Evolutionary conservation across 108 stramenopile species (phyloP).

Genomic region (Fistulifera pelliculosa): DNA sequence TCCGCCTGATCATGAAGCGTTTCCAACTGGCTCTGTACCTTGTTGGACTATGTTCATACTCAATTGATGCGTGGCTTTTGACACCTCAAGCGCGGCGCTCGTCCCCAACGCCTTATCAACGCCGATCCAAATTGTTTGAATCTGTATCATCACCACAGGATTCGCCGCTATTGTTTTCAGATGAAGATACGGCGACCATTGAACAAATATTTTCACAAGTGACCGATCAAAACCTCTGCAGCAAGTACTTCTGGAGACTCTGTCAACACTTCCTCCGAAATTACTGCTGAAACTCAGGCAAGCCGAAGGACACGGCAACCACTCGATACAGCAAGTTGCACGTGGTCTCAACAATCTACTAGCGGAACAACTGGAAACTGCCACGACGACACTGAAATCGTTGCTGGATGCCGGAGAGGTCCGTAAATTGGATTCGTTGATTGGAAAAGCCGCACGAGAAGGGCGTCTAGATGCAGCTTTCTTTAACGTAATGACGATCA

Average conservation of each 20-base stretch:
- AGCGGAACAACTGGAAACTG: constrained; percentile 40
- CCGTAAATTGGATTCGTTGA: constrained; percentile 69
- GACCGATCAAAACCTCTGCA: constrained; percentile 8
- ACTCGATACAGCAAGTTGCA: constrained; percentile 23
- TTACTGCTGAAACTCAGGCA: constrained; percentile 35
- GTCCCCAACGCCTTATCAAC: too few species aligned
- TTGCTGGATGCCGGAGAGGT: constrained; percentile 71
- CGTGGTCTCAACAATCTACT: constrained; percentile 38
- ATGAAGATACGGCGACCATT: constrained; percentile 1
- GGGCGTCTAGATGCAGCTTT: constrained; percentile 75
- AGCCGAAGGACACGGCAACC: constrained; percentile 8
- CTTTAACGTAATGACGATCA: constrained; percentile 70
- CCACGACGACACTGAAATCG: constrained; percentile 37
- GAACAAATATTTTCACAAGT: not conserved
- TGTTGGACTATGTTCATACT: too few species aligned
- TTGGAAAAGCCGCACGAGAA: constrained; percentile 64
- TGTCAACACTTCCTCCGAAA: constrained; percentile 25
- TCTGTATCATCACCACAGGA: too few species aligned
- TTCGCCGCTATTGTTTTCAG: not conserved
- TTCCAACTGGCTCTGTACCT: too few species aligned
- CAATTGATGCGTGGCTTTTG: too few species aligned
- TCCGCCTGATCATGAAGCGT: too few species aligned
- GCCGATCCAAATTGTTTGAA: too few species aligned
- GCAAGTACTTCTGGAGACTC: constrained; percentile 12
- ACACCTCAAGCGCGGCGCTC: too few species aligned